phyloP scores from a whole-genome alignment of 2,329 filamentous ascomycete species.

The Mycosphaerella sp. region DNA sequence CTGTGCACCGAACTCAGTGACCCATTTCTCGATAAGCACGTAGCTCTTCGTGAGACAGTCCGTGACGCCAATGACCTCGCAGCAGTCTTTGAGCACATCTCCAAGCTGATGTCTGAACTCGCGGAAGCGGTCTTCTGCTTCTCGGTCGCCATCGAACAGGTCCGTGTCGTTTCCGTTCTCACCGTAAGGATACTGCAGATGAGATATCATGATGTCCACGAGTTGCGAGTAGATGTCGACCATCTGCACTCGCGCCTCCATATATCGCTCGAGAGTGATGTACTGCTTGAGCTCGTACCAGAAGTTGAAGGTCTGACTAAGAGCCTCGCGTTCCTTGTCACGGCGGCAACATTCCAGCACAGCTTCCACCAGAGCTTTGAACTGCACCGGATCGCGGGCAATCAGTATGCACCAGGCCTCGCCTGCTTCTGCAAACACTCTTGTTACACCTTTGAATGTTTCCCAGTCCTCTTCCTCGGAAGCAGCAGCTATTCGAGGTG shows the following conservation, averaged over 20 bases:
- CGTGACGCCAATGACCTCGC: constrained; percentile 88
- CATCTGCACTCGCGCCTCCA: constrained; percentile 68
- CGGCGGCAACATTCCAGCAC: constrained; percentile 86
- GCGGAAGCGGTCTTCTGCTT: constrained; percentile 93
- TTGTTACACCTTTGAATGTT: constrained; percentile 78
- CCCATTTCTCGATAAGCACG: constrained; percentile 80
- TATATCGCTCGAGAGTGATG: constrained; percentile 82
- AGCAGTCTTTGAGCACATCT: constrained; percentile 94
- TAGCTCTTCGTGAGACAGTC: constrained; percentile 89
- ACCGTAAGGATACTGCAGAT: constrained; percentile 77
- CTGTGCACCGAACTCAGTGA: constrained; percentile 70
- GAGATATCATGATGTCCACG: constrained; percentile 86
- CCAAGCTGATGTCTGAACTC: constrained; percentile 97
- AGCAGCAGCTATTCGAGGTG: constrained; percentile 67
- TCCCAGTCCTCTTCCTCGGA: constrained; percentile 79
- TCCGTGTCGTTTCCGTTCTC: constrained; percentile 65
- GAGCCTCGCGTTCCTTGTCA: constrained; percentile 83
- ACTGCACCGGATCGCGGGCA: constrained; percentile 73
- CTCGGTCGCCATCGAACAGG: constrained; percentile 90
- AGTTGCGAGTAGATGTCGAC: constrained; percentile 80
- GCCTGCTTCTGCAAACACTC: constrained; percentile 86
- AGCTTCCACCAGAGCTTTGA: constrained; percentile 78
- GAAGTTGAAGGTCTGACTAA: constrained; percentile 90
- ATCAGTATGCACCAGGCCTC: constrained; percentile 93
- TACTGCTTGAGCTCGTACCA: constrained; percentile 99